These are phyloP conservation scores for Tephrocybe sp. DNA, from an alignment of 768 basidiomycete species.

Conservation along the genomic window DNA sequence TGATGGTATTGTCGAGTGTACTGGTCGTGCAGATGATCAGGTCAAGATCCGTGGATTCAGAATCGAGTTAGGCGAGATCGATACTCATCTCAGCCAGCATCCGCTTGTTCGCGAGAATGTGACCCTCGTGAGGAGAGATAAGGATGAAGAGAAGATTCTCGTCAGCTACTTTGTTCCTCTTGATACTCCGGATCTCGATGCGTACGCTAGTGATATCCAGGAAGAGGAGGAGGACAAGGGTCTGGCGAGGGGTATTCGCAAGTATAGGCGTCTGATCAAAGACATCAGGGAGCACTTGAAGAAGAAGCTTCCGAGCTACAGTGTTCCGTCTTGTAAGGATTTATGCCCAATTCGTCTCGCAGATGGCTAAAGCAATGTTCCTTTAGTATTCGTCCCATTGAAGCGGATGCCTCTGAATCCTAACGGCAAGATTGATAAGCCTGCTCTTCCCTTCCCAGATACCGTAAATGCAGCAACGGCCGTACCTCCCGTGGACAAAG, in stretches of 20 bases:
- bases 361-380: background rate
- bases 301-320: conserved; percentile 94
- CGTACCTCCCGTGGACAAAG: conserved; percentile 30
- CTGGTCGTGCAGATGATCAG: conserved; percentile 96
- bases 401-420: conserved; percentile 96
- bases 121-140: conserved; percentile 93
- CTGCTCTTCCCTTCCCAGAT: conserved; percentile 97
- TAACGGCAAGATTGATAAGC: conserved; percentile 99
- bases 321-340: conserved; percentile 80
- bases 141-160: conserved; percentile 98
- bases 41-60: conserved; percentile 99
- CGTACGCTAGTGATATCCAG: conserved; percentile 64
- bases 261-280: conserved; percentile 86
- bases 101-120: conserved; percentile 96
- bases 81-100: conserved; percentile 92
- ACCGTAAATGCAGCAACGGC: conserved; percentile 65
- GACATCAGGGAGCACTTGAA: conserved; percentile 94
- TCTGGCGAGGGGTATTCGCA: conserved; percentile 72
- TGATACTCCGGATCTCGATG: conserved; percentile 61
- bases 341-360: conserved; percentile 5
- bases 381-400: conserved; percentile 90
- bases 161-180: conserved; percentile 97
- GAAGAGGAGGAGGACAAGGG: conserved; percentile 56
- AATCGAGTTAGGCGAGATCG: conserved; percentile 97
- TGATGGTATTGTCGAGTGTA: conserved; percentile 92